Evolutionary conservation across 768 basidiomycete genomes (phyloP), one percentile per base, ranked within the genome.

Genomic region (Lepiota brunneoincarnata): DNA sequence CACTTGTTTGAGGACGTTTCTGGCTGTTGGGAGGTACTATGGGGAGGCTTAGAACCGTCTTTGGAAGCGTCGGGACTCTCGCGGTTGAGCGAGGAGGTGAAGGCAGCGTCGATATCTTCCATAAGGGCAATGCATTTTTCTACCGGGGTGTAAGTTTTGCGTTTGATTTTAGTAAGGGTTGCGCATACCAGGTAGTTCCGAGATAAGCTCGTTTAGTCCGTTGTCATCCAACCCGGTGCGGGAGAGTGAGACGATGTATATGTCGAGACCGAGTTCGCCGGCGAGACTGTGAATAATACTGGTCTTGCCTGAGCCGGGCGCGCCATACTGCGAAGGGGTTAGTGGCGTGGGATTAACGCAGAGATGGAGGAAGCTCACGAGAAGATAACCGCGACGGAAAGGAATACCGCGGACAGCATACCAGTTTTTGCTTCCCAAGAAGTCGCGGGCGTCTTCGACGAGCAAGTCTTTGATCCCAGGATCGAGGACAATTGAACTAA

Each of bases 51-150:
- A 12, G 34, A 34, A 17, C 9, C 20, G 28, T 1, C 5, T 11
- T 51, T 41, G 11, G 4, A 9, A 2, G 50, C 5, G 31, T 39
- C 24, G 21, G 42, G 0, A 10, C 60, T 62, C 28, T 77, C 76
- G 10, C 77, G 76, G 54, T 73, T 79, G 17, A 79, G 49, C 20
- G 62, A 66, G 46, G 72, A 68, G 31, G 70, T 71, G 68, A 91
- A 88, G 2, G 88, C 89, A 2, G 84, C 87, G 59, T 93, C 91
- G 51, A 92, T 86, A 64, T 92, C 91, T 65, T 92, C 89, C 81
- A 93, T 89, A 34, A 93, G 74, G 4, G 84, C 81, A 51, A 92
- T 86, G 61, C 85, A 89, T 59, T 76, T 75, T 53, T 82, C 75
- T 75, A 34, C 28, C 6, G 17, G 15, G 34, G 58, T 45, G 37